A percentile compares a stretch with the other conserved stretches of the same genome.
These are phyloP conservation scores for Sugiyamaella sp. DNA, from an alignment of 1,139 yeast genomes.

Conservation along the genomic window DNA sequence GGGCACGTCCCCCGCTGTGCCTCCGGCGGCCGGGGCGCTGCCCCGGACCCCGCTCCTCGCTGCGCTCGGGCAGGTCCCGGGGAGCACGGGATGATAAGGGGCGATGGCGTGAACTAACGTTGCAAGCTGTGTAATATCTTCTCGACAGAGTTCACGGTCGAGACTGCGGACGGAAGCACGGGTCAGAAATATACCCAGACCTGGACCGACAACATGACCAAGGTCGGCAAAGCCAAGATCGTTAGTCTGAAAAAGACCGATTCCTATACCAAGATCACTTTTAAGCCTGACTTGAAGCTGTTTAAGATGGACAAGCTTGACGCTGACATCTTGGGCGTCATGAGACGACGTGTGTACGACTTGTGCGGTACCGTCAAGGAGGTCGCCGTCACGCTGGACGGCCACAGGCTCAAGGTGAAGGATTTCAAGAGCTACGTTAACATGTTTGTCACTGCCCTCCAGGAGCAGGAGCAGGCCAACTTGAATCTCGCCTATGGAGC, in stretches of 20 bases:
- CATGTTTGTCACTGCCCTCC: conserved; percentile 78
- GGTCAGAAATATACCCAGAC: conserved; percentile 72
- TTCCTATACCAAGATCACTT: conserved; percentile 86
- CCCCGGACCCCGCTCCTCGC: conserved; percentile 16
- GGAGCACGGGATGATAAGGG: too few relatives aligned
- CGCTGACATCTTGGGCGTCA: conserved; percentile 77
- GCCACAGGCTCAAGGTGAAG: conserved; percentile 65
- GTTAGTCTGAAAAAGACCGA: conserved; percentile 58
- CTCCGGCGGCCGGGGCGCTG: too few relatives aligned
- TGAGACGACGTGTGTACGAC: conserved; percentile 94
- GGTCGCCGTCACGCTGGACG: conserved; percentile 77
- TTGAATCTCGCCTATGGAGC: conserved; percentile 34
- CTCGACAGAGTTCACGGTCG: conserved; percentile 83
- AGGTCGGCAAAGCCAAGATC: conserved; percentile 75
- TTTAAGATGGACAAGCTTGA: conserved; percentile 85
- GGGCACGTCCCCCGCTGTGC: too few relatives aligned
- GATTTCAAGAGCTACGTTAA: conserved; percentile 88
- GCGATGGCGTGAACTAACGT: conserved; percentile 13
- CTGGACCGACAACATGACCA: conserved; percentile 88
- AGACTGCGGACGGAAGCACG: conserved; percentile 78
- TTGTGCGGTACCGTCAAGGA: conserved; percentile 94
- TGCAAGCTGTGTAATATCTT: conserved; percentile 77
- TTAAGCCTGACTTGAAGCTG: conserved; percentile 82
- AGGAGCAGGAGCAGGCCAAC: conserved; percentile 45
- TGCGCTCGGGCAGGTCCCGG: too few relatives aligned